These are phyloP conservation scores for Scedosporium aurantiacum DNA, from an alignment of 2,329 filamentous ascomycete genomes.

Conservation along the genomic window DNA sequence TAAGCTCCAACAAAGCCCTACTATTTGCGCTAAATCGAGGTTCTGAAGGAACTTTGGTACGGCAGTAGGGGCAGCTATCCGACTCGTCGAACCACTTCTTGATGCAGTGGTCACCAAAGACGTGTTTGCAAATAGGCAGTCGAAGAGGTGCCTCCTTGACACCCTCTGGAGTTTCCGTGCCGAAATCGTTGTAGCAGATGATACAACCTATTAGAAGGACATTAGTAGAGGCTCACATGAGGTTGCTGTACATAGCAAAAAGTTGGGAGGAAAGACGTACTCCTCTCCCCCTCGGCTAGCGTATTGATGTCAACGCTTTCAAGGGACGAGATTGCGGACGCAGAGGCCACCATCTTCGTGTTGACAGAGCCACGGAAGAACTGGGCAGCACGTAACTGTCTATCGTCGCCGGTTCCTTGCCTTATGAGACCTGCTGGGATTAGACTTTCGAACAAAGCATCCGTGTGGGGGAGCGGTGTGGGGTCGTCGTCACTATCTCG, in stretches of 20 bases:
- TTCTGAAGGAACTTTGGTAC: conserved; percentile 47
- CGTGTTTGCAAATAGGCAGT: conserved; percentile 50
- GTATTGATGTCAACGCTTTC: conserved; percentile 33
- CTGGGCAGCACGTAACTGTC: conserved; percentile 19
- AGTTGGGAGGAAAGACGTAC: conserved; percentile 6
- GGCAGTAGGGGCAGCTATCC: conserved; percentile 53
- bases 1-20: conserved; percentile 3
- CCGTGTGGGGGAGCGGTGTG: not conserved
- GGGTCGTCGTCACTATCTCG: conserved; percentile 5
- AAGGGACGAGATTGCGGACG: conserved; percentile 32
- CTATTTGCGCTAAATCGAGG: conserved; percentile 8
- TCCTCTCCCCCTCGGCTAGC: conserved; percentile 23
- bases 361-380: conserved; percentile 31
- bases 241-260: not conserved
- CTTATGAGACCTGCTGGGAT: not conserved
- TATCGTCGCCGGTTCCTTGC: conserved; percentile 4
- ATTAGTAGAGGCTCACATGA: not conserved
- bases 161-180: conserved; percentile 45
- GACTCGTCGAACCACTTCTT: conserved; percentile 55
- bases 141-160: conserved; percentile 44
- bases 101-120: conserved; percentile 54
- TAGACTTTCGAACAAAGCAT: not conserved
- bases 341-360: conserved; percentile 36
- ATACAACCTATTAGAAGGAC: conserved; percentile 35
- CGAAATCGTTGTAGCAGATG: conserved; percentile 56